Evolutionary conservation across 352 stramenopile species (phyloP).

Genomic region (Achlya hypogyna): DNA sequence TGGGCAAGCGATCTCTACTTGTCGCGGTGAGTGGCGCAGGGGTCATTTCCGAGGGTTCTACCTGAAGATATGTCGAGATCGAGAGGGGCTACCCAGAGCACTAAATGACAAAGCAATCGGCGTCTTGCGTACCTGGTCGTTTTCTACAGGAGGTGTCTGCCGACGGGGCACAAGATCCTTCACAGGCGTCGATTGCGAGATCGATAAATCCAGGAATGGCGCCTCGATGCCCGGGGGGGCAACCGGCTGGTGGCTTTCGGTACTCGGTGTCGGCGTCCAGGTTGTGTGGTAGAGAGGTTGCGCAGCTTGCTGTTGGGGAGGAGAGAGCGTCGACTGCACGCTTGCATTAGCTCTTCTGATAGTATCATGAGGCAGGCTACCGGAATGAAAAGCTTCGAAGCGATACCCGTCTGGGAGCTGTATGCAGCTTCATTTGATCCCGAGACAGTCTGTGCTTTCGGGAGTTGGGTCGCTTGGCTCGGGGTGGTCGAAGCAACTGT

Average conservation of each 20-base stretch:
- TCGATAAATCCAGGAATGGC: background rate
- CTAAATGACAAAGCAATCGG: background rate
- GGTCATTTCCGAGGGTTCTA: background rate
- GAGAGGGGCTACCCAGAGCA: background rate
- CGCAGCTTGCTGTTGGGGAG: background rate
- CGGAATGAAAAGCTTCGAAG: too few relatives aligned
- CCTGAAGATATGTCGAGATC: background rate
- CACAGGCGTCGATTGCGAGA: background rate
- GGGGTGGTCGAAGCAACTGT: too few relatives aligned
- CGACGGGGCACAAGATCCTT: background rate
- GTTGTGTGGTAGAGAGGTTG: background rate
- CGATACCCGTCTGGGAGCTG: too few relatives aligned
- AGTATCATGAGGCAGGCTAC: too few relatives aligned
- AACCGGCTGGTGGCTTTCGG: background rate
- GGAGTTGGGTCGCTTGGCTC: too few relatives aligned
- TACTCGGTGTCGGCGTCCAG: background rate
- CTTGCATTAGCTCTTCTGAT: too few relatives aligned
- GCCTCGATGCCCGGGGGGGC: background rate
- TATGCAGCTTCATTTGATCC: too few relatives aligned
- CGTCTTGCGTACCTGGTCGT: background rate
- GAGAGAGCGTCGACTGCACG: background rate
- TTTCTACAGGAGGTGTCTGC: background rate
- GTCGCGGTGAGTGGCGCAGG: too few relatives aligned
- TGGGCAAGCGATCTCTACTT: background rate
- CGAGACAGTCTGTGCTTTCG: too few relatives aligned